A percentile compares a stretch with the other conserved stretches of the same genome.
These are phyloP conservation scores for Zygoascus biomembranicola DNA, from an alignment of 805 yeast genomes.

Conservation along the genomic window DNA sequence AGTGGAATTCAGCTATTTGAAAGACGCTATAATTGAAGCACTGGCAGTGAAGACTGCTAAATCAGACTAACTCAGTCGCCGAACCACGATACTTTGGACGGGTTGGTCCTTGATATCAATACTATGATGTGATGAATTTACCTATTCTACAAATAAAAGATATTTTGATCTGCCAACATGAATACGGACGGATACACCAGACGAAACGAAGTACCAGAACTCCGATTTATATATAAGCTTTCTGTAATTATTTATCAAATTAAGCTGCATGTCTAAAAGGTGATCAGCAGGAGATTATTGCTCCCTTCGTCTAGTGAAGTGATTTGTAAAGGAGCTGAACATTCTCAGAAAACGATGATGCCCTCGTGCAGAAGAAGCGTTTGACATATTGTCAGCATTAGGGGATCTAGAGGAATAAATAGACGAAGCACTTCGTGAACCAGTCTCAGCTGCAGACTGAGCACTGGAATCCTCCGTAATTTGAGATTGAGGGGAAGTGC, in stretches of 20 bases:
- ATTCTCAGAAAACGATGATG: not conserved
- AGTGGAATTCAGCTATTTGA: constrained; percentile 23
- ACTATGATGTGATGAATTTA: too few species aligned
- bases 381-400: not conserved
- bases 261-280: not conserved
- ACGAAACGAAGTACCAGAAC: not conserved
- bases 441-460: too few species aligned
- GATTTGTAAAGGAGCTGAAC: not conserved
- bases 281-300: not conserved
- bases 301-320: not conserved
- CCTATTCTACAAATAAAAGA: not conserved
- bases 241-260: not conserved
- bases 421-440: too few species aligned
- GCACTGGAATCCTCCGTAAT: too few species aligned
- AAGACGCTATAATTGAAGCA: constrained; percentile 14
- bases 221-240: not conserved
- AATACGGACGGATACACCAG: too few species aligned
- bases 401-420: not conserved
- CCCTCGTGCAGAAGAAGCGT: not conserved
- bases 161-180: not conserved
- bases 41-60: not conserved
- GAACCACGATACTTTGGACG: not conserved
- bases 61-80: too few species aligned
- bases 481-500: too few species aligned
- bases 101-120: not conserved